Conservation (phyloP, 345 rosid genomes). For the Linum usitatissimum region DNA sequence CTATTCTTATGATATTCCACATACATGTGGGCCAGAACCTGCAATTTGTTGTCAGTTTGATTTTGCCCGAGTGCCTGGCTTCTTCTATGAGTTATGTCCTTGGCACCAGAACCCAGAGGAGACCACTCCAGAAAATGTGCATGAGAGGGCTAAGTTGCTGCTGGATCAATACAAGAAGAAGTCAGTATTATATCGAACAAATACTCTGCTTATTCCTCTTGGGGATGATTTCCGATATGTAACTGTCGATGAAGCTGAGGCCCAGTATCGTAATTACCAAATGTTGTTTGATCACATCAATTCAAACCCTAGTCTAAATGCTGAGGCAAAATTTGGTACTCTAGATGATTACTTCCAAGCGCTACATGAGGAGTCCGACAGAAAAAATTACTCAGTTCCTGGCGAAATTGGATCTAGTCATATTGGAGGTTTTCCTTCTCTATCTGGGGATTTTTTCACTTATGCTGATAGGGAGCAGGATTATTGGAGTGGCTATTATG, state of each 20-base stretch:
- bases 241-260: conserved; percentile 78
- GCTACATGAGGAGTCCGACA: conserved; percentile 74
- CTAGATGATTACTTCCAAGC: conserved; percentile 76
- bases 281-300: conserved; percentile 80
- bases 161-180: conserved; percentile 96
- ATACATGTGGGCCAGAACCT: conserved; percentile 99
- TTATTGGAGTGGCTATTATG: conserved; percentile 99
- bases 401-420: conserved; percentile 73
- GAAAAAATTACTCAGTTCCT: conserved; percentile 69
- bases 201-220: conserved; percentile 88
- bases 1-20: conserved; percentile 93
- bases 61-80: conserved; percentile 63
- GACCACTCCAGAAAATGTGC: conserved; percentile 65
- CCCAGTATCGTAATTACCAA: conserved; percentile 91
- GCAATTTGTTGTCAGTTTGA: conserved; percentile 97
- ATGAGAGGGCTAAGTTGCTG: conserved; percentile 71
- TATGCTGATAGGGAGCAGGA: conserved; percentile 89
- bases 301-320: conserved; percentile 71
- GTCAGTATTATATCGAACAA: conserved; percentile 71
- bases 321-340: conserved; percentile 86
- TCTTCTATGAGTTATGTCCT: conserved; percentile 65
- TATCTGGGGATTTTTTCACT: conserved; percentile 95
- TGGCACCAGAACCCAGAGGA: conserved; percentile 74
- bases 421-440: conserved; percentile 86
- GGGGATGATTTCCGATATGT: conserved; percentile 96